phyloP scores from a whole-genome alignment of 306 rosid species.

The Luffa aegyptiaca region DNA sequence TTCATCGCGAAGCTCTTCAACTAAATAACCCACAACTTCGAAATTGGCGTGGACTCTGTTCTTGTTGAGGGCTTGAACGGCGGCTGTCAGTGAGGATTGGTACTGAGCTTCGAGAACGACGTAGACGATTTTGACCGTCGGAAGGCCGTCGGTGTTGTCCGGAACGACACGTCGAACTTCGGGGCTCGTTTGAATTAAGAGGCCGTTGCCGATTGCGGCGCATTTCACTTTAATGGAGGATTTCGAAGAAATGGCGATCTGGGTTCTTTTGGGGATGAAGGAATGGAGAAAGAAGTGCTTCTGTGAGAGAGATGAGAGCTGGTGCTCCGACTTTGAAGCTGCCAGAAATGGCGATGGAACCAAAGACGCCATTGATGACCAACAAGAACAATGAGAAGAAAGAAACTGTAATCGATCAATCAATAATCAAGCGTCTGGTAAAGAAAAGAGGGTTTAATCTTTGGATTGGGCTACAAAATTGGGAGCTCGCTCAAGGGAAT shows the following conservation, averaged over 20 bases:
- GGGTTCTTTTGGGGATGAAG: slow-evolving; percentile 59
- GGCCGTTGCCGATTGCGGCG: slow-evolving; percentile 76
- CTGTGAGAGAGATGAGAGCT: slow-evolving; percentile 51
- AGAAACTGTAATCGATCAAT: neutral
- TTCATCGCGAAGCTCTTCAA: slow-evolving; percentile 79
- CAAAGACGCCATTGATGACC: slow-evolving; percentile 64
- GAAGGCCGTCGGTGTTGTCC: slow-evolving; percentile 44
- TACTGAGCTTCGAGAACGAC: slow-evolving; percentile 97
- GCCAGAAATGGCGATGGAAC: slow-evolving; percentile 61
- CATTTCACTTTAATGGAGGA: slow-evolving; percentile 53
- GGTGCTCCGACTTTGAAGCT: slow-evolving; percentile 48
- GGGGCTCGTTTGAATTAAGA: slow-evolving; percentile 83
- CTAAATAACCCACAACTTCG: slow-evolving; percentile 85
- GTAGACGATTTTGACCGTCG: slow-evolving; percentile 70
- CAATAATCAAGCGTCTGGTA: too few relatives aligned
- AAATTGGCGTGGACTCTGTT: slow-evolving; percentile 41
- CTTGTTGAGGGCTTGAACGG: slow-evolving; percentile 60
- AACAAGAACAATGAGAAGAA: neutral
- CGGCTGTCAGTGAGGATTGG: slow-evolving; percentile 79
- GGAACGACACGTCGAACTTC: slow-evolving; percentile 91
- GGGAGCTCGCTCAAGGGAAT: neutral
- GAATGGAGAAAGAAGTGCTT: slow-evolving; percentile 81
- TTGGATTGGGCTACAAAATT: neutral
- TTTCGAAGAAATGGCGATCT: slow-evolving; percentile 10
- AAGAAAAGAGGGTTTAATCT: neutral